Evolutionary conservation across 768 basidiomycete species (phyloP).

Genomic region (Lactarius hatsudake): DNA sequence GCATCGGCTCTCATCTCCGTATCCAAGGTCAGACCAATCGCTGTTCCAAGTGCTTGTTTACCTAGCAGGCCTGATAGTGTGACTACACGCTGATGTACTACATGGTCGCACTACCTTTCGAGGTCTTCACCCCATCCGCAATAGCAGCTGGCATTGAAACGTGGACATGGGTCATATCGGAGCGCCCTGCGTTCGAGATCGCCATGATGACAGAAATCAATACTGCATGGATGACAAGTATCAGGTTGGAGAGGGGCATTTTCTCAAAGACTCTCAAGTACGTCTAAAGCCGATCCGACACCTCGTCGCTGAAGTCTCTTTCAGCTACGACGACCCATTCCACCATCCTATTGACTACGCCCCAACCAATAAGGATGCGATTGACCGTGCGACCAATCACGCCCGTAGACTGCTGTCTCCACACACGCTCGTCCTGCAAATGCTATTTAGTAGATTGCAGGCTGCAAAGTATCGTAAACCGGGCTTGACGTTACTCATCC

Average conservation of each 20-base stretch:
- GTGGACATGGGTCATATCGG: slow-evolving; percentile 95
- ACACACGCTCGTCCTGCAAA: slow-evolving; percentile 79
- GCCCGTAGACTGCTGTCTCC: slow-evolving; percentile 78
- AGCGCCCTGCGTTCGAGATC: slow-evolving; percentile 78
- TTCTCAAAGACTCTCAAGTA: slow-evolving; percentile 84
- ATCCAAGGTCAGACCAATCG: slow-evolving; percentile 46
- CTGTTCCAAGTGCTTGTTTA: neutral
- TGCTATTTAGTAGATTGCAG: slow-evolving; percentile 89
- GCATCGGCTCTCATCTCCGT: slow-evolving; percentile 76
- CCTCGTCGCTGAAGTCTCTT: slow-evolving; percentile 16
- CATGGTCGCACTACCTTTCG: slow-evolving; percentile 84
- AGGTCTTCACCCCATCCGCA: slow-evolving; percentile 82
- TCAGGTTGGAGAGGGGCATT: slow-evolving; percentile 73
- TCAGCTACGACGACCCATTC: slow-evolving; percentile 87
- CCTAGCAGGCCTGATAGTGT: slow-evolving; percentile 45
- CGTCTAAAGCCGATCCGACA: slow-evolving; percentile 30
- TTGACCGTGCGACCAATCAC: slow-evolving; percentile 66
- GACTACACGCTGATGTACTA: slow-evolving; percentile 85
- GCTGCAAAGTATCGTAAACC: slow-evolving; percentile 87
- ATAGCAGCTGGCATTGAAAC: slow-evolving; percentile 87
- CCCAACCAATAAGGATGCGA: slow-evolving; percentile 82
- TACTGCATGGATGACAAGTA: slow-evolving; percentile 83
- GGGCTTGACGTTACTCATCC: slow-evolving; percentile 80
- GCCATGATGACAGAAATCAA: slow-evolving; percentile 82
- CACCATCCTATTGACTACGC: slow-evolving; percentile 81